These are phyloP conservation scores for Prunus davidiana DNA, from an alignment of 306 rosid genomes.

Conservation along the genomic window DNA sequence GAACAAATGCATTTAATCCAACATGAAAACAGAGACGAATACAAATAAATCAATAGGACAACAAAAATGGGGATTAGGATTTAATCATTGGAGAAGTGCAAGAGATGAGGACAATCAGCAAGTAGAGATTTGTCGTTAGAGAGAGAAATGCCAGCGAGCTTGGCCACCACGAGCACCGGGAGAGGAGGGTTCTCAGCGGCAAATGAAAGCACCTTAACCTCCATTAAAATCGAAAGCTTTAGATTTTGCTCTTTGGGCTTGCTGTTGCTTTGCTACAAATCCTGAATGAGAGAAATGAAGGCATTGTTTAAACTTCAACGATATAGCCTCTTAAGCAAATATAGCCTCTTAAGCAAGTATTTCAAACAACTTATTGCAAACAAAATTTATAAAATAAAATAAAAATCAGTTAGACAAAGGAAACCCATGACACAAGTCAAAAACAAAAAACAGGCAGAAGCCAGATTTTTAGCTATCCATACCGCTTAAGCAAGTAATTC, in stretches of 20 bases:
- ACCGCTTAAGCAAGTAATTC: too few relatives aligned
- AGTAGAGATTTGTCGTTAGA: constrained; percentile 50
- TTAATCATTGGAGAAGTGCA: constrained; percentile 66
- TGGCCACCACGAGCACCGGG: constrained; percentile 63
- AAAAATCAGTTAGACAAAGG: too few relatives aligned
- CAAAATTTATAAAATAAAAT: too few relatives aligned
- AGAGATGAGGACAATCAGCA: constrained; percentile 48
- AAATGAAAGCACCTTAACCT: constrained; percentile 48
- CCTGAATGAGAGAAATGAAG: too few relatives aligned
- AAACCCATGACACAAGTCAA: too few relatives aligned
- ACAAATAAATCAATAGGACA: background rate
- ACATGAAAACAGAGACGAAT: background rate
- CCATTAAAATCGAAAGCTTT: constrained; percentile 28
- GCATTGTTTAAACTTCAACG: too few relatives aligned
- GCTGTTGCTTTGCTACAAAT: too few relatives aligned
- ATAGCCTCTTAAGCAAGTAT: too few relatives aligned
- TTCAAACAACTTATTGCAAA: too few relatives aligned
- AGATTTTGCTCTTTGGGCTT: background rate
- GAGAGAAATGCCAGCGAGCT: constrained; percentile 48
- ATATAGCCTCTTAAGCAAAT: too few relatives aligned
- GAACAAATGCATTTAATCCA: background rate
- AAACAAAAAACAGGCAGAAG: too few relatives aligned
- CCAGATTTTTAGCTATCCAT: too few relatives aligned
- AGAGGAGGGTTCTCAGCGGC: constrained; percentile 63
- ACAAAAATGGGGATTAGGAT: background rate